Evolutionary conservation across 1,284 basidiomycete genomes (phyloP), one percentile per base, ranked within the genome.

Genomic region (Melanopsichium pennsylvanicum): DNA sequence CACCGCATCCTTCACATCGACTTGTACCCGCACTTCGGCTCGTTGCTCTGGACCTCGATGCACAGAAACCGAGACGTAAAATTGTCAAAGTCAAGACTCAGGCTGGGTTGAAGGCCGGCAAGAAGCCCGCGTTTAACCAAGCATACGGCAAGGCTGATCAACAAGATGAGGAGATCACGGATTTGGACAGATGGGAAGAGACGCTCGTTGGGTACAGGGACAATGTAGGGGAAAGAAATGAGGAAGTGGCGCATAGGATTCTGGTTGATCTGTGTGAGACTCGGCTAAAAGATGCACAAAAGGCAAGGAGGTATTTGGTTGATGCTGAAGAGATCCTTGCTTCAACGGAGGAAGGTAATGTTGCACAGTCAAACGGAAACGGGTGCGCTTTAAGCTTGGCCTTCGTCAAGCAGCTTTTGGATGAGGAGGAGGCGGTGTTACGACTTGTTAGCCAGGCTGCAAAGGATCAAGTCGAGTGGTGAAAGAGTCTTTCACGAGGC

Each of bases 1-100:
- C 76, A 7, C 74, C 76, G 2, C 76, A 79, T 62, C 74, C 76
- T 4, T 75, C 72, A 16, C 71, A 79, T 50, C 61, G 77, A 8
- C 62, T 79, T 19, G 48, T 75, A 1, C 56, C 60, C 8, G 76
- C 77, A 8, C 47, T 78, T 3, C 56, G 76, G 13, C 67, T 78
- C 0, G 37, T 72, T 4, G 62, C 63, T 5, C 29, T 78, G n/a
- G 45, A 52, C 9, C 16, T 73, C 2, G 21, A 34, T 15, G 16
- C n/a, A 5, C 11, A 36, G 5, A 10, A 37, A 13, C 5, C 42
- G n/a, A 16, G 19, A 19, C 8, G 32, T 13, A 64, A 69, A 12
- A 45, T 59, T n/a, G 47, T 50, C 39, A 66, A 58, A 21, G 19
- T 39, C 35, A 49, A 61, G 11, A 40, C 45, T 10, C 23, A 41